Evolutionary conservation across 208 protist species (phyloP).

Genomic region (Acanthamoeba divionensis): DNA sequence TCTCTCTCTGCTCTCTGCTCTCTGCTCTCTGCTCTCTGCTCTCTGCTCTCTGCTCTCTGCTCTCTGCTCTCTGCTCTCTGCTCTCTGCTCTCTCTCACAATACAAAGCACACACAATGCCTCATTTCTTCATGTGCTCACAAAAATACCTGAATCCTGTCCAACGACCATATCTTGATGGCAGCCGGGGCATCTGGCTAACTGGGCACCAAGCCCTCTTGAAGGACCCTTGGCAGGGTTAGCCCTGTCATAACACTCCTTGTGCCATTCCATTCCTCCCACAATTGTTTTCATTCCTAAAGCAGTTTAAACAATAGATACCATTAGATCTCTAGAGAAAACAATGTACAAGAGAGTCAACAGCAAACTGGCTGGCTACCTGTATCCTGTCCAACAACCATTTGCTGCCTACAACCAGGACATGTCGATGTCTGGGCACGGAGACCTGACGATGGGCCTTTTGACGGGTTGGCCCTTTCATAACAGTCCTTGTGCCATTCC

Average conservation of each 20-base stretch:
- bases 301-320: too few relatives aligned
- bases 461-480: background rate
- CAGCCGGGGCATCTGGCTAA: background rate
- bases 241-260: background rate
- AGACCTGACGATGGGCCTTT: background rate
- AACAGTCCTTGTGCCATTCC: conserved; percentile 49
- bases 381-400: background rate
- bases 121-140: background rate
- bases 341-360: too few relatives aligned
- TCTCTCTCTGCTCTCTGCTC: too few relatives aligned
- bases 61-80: too few relatives aligned
- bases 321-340: too few relatives aligned
- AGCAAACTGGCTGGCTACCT: too few relatives aligned
- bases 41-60: too few relatives aligned
- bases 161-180: background rate
- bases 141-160: background rate
- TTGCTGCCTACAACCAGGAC: background rate
- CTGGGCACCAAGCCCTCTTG: background rate
- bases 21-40: too few relatives aligned
- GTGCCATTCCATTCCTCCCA: too few relatives aligned
- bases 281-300: too few relatives aligned
- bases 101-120: too few relatives aligned
- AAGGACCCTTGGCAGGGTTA: background rate
- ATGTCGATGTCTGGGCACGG: background rate
- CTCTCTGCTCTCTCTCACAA: too few relatives aligned